A percentile compares a stretch with the other conserved stretches of the same genome.
These are phyloP conservation scores for Phytophthora brassicae DNA, from an alignment of 352 stramenopile species.

Conservation along the genomic window DNA sequence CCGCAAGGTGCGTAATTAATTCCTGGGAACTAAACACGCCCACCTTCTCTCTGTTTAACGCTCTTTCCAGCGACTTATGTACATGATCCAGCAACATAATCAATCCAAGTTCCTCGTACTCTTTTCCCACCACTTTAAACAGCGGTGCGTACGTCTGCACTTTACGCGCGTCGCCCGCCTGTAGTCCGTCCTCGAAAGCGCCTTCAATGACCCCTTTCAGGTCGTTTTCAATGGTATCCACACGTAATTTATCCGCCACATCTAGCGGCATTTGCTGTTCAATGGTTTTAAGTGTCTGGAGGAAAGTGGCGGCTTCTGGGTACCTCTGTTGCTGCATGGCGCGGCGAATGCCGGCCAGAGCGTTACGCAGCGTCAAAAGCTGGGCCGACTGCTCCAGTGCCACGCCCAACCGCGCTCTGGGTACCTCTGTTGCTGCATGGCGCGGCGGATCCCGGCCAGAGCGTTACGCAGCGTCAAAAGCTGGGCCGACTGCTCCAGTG, in stretches of 20 bases:
- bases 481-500: slow-evolving; percentile 66
- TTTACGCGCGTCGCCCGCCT: slow-evolving; percentile 37
- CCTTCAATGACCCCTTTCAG: slow-evolving; percentile 77
- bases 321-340: slow-evolving; percentile 79
- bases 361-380: slow-evolving; percentile 79
- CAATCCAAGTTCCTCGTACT: slow-evolving; percentile 73
- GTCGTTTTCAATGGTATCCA: slow-evolving; percentile 86
- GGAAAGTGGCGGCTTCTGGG: slow-evolving; percentile 66
- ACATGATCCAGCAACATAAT: slow-evolving; percentile 58
- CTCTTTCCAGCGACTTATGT: slow-evolving; percentile 34
- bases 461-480: slow-evolving; percentile 81
- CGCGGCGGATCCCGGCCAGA: slow-evolving; percentile 65
- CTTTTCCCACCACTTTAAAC: slow-evolving; percentile 67
- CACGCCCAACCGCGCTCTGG: slow-evolving; percentile 59
- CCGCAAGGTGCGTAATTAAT: slow-evolving; percentile 70
- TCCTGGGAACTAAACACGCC: slow-evolving; percentile 74
- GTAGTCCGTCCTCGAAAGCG: slow-evolving; percentile 61
- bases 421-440: slow-evolving; percentile 79
- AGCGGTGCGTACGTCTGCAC: slow-evolving; percentile 74
- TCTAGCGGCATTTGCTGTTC: slow-evolving; percentile 77
- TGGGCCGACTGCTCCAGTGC: slow-evolving; percentile 67
- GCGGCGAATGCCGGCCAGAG: slow-evolving; percentile 65
- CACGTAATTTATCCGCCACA: slow-evolving; percentile 78
- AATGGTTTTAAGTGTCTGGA: slow-evolving; percentile 77
- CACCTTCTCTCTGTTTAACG: slow-evolving; percentile 29